Base-by-base conservation (phyloP, 257 asterid genomes). In the Nicotiana noctiflora region DNA sequence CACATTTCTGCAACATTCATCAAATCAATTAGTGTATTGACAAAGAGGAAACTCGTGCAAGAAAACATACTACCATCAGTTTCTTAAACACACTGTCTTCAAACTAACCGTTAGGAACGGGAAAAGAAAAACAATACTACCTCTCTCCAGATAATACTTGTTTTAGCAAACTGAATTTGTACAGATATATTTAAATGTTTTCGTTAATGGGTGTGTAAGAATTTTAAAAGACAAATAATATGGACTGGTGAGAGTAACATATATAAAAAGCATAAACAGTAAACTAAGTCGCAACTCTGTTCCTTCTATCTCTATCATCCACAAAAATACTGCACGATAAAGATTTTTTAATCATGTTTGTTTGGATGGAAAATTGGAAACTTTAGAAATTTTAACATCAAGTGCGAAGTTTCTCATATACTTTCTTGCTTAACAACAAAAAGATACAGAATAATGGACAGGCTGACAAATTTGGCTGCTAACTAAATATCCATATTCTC, bases 1-100 rank as follows among this genome's bases (percentile, higher is more conserved):
- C 98, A 31, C 97, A 90, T 88, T 91, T 93, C 98, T 94, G 90
- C 63, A 44, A 72, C 81, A 80, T 11, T 13, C 65, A 80, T 6
- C 7, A 15, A 49, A 77, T 34, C 23, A 67, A 37, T 60, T 8
- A 15, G 49, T 15, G 61, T 11, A 27, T 25, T 17, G 10, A 60
- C 18, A 62, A 49, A 74, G 23, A 49, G 78, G 25, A 49, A 72
- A 72, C 59, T 6, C 34, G 21, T 40, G 77, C 7, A 6, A 2
- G 5, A 70, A 31, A 2, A 68, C 1, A 51, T 51, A 51, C 56
- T 51, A 51, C 56, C 56, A 51, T 51, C 49, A 40, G 12, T 8
- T 40, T 0, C 2, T 40, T 40, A 3, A 40, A 15, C 32, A 67
- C 75, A 31, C 17, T 10, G 31, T 15, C 55, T 68, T n/a, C 13